A percentile compares a stretch with the other conserved stretches of the same genome.
phyloP scores from a whole-genome alignment of 2,329 filamentous ascomycete species.

The Graphilbum fragrans region DNA sequence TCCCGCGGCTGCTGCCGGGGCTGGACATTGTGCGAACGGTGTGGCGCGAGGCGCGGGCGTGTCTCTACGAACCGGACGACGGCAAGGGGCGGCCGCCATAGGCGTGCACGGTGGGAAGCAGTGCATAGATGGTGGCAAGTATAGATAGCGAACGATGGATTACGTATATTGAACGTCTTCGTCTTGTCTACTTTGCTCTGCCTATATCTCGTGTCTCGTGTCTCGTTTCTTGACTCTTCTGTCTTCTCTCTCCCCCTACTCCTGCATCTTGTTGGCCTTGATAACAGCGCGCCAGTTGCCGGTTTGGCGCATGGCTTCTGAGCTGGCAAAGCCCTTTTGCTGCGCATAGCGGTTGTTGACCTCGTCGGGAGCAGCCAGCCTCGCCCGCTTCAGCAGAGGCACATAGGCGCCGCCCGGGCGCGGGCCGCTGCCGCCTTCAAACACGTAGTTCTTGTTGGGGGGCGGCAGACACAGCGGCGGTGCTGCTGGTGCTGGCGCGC shows the following conservation, averaged over 20 bases:
- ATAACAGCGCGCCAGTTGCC: slow-evolving; percentile 21
- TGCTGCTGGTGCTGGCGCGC: slow-evolving; percentile 31
- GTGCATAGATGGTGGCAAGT: too few species aligned
- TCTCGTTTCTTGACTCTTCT: too few species aligned
- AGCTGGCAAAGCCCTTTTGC: slow-evolving; percentile 42
- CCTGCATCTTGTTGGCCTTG: slow-evolving; percentile 14
- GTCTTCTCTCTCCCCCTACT: too few species aligned
- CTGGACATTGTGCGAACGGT: slow-evolving; percentile 71
- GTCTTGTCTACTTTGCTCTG: too few species aligned
- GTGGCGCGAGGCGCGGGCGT: slow-evolving; percentile 75
- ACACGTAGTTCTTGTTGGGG: slow-evolving; percentile 25
- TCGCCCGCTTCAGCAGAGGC: slow-evolving; percentile 37
- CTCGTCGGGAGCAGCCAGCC: slow-evolving; percentile 37
- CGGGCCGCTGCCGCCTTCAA: slow-evolving; percentile 42
- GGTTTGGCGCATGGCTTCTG: slow-evolving; percentile 33
- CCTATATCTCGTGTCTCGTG: too few species aligned
- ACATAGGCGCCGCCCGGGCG: slow-evolving; percentile 40
- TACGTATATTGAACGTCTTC: too few species aligned
- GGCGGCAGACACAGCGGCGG: background rate
- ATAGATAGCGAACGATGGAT: too few species aligned
- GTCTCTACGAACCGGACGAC: slow-evolving; percentile 53
- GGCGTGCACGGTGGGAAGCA: background rate
- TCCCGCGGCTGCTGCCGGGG: slow-evolving; percentile 67
- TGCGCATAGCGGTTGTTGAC: slow-evolving; percentile 51
- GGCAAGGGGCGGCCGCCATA: background rate